phyloP scores from a whole-genome alignment of 2,329 filamentous ascomycete species.

The Colletotrichum sp. region DNA sequence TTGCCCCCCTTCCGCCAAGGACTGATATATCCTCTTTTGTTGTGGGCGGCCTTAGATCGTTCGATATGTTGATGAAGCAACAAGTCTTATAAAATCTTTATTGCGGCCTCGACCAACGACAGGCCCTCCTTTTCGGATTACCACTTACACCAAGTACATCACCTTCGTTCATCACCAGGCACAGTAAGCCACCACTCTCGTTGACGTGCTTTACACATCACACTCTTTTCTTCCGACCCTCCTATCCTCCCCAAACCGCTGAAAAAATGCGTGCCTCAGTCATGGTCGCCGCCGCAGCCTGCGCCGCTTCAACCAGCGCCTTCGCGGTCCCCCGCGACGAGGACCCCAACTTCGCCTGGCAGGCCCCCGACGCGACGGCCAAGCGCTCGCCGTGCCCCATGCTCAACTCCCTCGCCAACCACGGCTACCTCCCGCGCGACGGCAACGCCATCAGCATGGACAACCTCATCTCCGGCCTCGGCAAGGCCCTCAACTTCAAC shows the following conservation, averaged over 20 bases:
- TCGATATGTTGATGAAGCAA: background rate
- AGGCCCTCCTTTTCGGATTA: background rate
- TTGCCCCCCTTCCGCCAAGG: background rate
- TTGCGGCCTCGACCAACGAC: background rate
- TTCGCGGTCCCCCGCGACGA: background rate
- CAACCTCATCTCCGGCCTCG: constrained; percentile 22
- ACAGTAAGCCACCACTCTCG: background rate
- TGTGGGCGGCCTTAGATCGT: background rate
- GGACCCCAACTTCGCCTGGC: background rate
- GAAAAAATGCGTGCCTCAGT: constrained; percentile 6
- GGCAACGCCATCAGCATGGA: constrained; percentile 23
- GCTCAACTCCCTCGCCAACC: constrained; percentile 27
- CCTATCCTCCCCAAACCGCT: background rate
- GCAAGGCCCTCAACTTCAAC: constrained; percentile 22
- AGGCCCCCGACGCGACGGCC: constrained; percentile 27
- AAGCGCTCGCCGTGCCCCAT: constrained; percentile 42
- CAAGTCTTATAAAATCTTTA: background rate
- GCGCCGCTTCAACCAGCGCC: background rate
- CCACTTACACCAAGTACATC: background rate
- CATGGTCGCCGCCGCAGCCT: constrained; percentile 7
- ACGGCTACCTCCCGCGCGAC: constrained; percentile 25
- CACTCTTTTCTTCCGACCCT: background rate
- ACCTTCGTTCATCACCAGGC: background rate
- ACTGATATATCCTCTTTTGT: background rate
- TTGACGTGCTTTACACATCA: background rate